Evolutionary conservation across 805 yeast genomes (phyloP).

Genomic region (Metschnikowia koreensis): DNA sequence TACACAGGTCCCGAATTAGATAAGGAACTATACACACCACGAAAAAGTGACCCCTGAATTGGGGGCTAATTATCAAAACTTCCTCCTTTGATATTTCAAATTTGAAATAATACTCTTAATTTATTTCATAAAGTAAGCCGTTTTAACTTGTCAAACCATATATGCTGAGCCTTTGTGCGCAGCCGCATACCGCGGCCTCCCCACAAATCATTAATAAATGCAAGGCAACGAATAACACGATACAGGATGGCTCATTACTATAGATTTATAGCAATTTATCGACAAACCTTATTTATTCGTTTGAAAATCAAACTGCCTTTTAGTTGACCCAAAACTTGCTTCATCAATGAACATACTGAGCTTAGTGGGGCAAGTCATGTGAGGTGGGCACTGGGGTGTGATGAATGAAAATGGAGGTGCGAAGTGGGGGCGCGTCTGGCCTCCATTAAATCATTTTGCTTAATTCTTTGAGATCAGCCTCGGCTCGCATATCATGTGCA

Average conservation of each 20-base stretch:
- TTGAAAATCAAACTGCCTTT: no score
- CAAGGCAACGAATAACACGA: no score
- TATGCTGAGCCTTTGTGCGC: background rate
- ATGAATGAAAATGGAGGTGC: background rate
- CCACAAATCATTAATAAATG: background rate
- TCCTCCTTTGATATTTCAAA: background rate
- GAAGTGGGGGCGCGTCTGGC: background rate
- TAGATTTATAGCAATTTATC: no score
- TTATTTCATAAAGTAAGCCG: background rate
- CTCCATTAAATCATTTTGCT: constrained; percentile 32
- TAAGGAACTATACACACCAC: background rate
- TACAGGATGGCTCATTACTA: no score
- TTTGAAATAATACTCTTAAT: background rate
- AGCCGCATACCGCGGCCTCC: background rate
- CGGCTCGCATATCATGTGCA: constrained; percentile 52
- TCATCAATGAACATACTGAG: background rate
- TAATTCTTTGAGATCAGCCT: constrained; percentile 49
- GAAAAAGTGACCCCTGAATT: background rate
- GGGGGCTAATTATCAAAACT: background rate
- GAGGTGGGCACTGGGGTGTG: background rate
- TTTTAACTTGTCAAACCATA: background rate
- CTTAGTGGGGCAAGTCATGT: background rate
- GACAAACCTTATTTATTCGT: no score
- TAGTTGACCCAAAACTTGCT: background rate
- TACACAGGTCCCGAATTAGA: background rate